phyloP scores from a whole-genome alignment of 202 grass and related monocot species.

The Schoenoplectus triqueter region DNA sequence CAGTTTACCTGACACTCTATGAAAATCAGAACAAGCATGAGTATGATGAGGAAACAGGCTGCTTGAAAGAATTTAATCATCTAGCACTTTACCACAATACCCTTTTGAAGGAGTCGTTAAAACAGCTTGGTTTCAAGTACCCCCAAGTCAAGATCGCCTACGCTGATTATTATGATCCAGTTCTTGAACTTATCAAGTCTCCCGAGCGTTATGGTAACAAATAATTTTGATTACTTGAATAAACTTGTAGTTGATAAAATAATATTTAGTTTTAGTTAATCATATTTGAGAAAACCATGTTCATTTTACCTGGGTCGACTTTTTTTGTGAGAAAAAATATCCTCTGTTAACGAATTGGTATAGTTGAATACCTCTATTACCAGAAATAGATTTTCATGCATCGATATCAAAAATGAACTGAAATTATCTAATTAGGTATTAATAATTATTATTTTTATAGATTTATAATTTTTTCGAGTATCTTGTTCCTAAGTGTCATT shows the following conservation, averaged over 20 bases:
- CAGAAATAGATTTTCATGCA: too few species aligned
- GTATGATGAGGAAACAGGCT: slow-evolving; percentile 52
- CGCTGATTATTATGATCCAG: slow-evolving; percentile 50
- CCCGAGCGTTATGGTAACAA: slow-evolving; percentile 37
- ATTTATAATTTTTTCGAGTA: too few species aligned
- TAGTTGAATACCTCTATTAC: neutral
- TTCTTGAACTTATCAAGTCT: slow-evolving; percentile 41
- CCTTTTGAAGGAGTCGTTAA: slow-evolving; percentile 39
- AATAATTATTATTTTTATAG: too few species aligned
- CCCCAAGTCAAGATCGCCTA: slow-evolving; percentile 40
- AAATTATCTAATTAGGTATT: too few species aligned
- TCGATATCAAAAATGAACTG: too few species aligned
- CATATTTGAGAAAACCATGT: neutral
- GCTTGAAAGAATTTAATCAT: slow-evolving; percentile 52
- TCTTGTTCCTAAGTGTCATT: too few species aligned
- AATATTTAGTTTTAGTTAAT: neutral
- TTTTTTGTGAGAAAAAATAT: neutral
- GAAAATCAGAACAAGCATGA: slow-evolving; percentile 35
- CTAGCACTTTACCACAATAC: slow-evolving; percentile 55
- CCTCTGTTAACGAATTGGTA: neutral
- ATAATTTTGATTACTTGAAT: neutral
- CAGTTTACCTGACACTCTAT: slow-evolving; percentile 43
- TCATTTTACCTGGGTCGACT: neutral
- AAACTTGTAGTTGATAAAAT: neutral
- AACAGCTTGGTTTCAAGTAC: slow-evolving; percentile 4